Percentiles rank a stretch among this genome's conserved stretches.
Evolutionary conservation across 2,329 filamentous ascomycete species (phyloP).

Genomic region (Fusarium nisikadoi): DNA sequence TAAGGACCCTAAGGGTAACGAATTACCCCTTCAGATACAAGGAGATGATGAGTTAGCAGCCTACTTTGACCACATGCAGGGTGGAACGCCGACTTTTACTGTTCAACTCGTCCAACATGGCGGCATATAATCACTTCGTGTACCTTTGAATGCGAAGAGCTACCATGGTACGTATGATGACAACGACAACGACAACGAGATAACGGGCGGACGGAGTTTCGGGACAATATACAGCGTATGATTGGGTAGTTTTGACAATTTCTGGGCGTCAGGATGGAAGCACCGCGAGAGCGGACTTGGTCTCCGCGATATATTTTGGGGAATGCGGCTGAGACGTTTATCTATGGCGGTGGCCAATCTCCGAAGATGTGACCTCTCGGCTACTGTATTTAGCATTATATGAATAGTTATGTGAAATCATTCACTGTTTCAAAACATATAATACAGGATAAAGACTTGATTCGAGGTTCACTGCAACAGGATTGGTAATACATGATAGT

Average conservation of each 20-base stretch:
- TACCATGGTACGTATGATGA: not conserved
- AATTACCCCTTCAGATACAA: slow-evolving; percentile 73
- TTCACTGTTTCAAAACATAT: not conserved
- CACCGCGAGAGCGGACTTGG: slow-evolving; percentile 36
- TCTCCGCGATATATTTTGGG: slow-evolving; percentile 26
- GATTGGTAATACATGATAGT: not conserved
- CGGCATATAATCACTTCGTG: slow-evolving; percentile 3
- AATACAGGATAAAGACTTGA: not conserved
- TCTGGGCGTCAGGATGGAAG: slow-evolving; percentile 11
- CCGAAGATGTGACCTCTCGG: slow-evolving; percentile 9
- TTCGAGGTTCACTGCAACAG: not conserved
- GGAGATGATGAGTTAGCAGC: slow-evolving; percentile 77
- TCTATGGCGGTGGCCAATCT: not conserved
- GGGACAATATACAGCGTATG: slow-evolving; percentile 8
- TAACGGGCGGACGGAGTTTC: slow-evolving; percentile 41
- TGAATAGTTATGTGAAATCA: not conserved
- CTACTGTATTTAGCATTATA: not conserved
- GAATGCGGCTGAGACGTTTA: not conserved
- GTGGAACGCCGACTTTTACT: slow-evolving; percentile 55
- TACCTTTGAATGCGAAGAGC: not conserved
- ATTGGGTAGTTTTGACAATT: slow-evolving; percentile 21
- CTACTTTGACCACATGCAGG: slow-evolving; percentile 74
- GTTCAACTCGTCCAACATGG: slow-evolving; percentile 52
- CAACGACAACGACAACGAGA: not conserved
- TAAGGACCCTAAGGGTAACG: slow-evolving; percentile 66